Evolutionary conservation across 176 grass and related monocot species (phyloP), one percentile per base, ranked within the genome.

Genomic region (Metroxylon sagu): DNA sequence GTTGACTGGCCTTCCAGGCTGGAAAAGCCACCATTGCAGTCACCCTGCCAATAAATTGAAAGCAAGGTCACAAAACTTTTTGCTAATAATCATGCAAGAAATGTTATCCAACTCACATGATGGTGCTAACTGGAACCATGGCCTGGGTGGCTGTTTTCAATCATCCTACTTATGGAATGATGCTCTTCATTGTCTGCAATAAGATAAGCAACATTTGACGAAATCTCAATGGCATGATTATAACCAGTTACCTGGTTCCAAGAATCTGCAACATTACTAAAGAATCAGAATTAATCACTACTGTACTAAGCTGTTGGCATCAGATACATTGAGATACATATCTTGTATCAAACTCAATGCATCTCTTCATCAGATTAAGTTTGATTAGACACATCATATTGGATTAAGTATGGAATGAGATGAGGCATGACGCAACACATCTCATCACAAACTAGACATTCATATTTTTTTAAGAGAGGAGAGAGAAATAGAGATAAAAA

Each of bases 241-340:
- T 52, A 74, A 15, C 94, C 88, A 85, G 92, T 98, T 81, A 74
- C 76, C 62, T 85, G 88, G 30, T 81, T 83, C 28, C 26, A 73
- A 77, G 65, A 31, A 80, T 92, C 94, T 98, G 82, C 62, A 80
- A 79, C 53, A 26, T 59, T 73, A 77, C 79, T 82, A 82, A 71
- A 82, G 53, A 82, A 82, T 73, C 73, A 72, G 68, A 83, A 74
- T 77, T 61, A 65, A 66, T 70, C 58, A 49, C 58, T 69, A 74
- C 53, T 79, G 75, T 74, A 31, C 48, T 52, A 56, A 74, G 53
- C 67, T 62, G 67, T 50, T 19, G 59, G 3, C 18, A 69, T 74
- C 23, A 62, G 71, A n/a, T n/a, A n/a, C n/a, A n/a, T n/a, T n/a
- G n/a, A n/a, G n/a, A n/a, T n/a, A n/a, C n/a, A n/a, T n/a, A n/a